Percentiles rank a stretch among this genome's conserved stretches.
Evolutionary conservation across 2,329 filamentous ascomycete species (phyloP).

Genomic region (Sporothrix mexicana): DNA sequence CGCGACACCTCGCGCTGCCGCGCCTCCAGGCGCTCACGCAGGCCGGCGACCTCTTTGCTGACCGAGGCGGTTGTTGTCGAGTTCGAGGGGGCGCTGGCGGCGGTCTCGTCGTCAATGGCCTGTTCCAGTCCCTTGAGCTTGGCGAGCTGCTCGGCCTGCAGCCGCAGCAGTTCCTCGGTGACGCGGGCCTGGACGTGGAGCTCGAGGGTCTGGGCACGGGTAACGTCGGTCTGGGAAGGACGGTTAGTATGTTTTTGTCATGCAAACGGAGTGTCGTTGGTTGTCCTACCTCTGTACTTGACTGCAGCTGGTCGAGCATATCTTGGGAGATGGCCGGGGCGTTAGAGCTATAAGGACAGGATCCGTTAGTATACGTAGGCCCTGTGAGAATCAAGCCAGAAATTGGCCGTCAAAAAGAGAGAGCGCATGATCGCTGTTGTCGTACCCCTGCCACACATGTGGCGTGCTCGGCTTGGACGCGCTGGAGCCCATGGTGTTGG

Average conservation of each 20-base stretch:
- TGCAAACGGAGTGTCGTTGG: no score
- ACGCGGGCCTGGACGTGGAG: constrained; percentile 89
- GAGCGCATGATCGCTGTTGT: background rate
- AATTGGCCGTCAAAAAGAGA: background rate
- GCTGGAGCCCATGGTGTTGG: constrained; percentile 59
- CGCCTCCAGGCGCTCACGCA: constrained; percentile 65
- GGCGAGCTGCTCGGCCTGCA: constrained; percentile 72
- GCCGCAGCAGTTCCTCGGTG: constrained; percentile 79
- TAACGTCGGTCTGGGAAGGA: constrained; percentile 76
- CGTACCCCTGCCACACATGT: constrained; percentile 62
- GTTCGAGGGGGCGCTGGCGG: background rate
- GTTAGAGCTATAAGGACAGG: constrained; percentile 50
- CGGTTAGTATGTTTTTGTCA: no score
- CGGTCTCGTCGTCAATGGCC: constrained; percentile 36
- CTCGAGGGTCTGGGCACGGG: constrained; percentile 81
- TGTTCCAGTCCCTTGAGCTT: constrained; percentile 63
- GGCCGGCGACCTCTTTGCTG: constrained; percentile 63
- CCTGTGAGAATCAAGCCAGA: no score
- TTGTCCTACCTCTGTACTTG: constrained; percentile 78
- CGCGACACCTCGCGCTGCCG: constrained; percentile 68
- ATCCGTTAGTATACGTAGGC: background rate
- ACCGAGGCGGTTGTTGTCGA: constrained; percentile 48
- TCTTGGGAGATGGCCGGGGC: constrained; percentile 71
- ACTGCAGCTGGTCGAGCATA: constrained; percentile 81
- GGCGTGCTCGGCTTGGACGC: constrained; percentile 60